Conservation (phyloP, 2,329 filamentous ascomycete species). For the Pseudopyricularia javanii region DNA sequence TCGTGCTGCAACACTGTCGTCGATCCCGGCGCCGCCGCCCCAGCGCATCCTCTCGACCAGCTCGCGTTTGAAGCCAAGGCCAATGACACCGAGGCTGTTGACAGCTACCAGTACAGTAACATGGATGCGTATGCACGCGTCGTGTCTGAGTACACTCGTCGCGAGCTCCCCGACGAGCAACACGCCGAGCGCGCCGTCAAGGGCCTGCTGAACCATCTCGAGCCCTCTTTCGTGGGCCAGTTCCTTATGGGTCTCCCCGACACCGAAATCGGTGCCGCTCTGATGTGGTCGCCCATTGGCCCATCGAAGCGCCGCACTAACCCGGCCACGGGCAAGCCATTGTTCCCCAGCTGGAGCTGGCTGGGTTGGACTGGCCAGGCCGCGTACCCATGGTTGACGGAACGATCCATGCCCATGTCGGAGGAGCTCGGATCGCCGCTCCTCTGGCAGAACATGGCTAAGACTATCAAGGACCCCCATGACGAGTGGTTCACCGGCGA, state of each 20-base stretch:
- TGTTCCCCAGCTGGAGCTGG: slow-evolving; percentile 3
- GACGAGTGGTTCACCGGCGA: slow-evolving; percentile 1
- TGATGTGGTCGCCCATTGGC: slow-evolving; percentile 17
- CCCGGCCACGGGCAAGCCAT: neutral
- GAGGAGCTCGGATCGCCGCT: slow-evolving; percentile 3
- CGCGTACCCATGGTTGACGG: slow-evolving; percentile 1
- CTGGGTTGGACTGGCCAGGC: slow-evolving; percentile 2
- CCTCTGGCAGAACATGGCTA: slow-evolving; percentile 2
- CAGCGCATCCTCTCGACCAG: slow-evolving; percentile 12
- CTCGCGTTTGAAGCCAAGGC: slow-evolving; percentile 16
- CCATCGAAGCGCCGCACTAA: neutral
- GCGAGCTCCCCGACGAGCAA: slow-evolving; percentile 11
- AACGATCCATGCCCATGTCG: neutral
- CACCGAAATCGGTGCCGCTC: slow-evolving; percentile 20
- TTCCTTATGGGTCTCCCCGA: slow-evolving; percentile 17
- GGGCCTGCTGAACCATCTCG: slow-evolving; percentile 16
- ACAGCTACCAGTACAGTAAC: neutral
- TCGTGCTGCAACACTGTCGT: slow-evolving; percentile 3
- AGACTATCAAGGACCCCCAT: neutral
- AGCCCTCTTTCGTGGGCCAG: slow-evolving; percentile 10
- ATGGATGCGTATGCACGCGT: neutral
- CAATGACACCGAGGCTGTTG: neutral
- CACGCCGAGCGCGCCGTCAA: slow-evolving; percentile 21
- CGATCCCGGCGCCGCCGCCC: slow-evolving; percentile 15
- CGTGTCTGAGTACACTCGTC: slow-evolving; percentile 11